A percentile compares a stretch with the other conserved stretches of the same genome.
Evolutionary conservation across 345 rosid genomes (phyloP).

Genomic region (Draba incana): DNA sequence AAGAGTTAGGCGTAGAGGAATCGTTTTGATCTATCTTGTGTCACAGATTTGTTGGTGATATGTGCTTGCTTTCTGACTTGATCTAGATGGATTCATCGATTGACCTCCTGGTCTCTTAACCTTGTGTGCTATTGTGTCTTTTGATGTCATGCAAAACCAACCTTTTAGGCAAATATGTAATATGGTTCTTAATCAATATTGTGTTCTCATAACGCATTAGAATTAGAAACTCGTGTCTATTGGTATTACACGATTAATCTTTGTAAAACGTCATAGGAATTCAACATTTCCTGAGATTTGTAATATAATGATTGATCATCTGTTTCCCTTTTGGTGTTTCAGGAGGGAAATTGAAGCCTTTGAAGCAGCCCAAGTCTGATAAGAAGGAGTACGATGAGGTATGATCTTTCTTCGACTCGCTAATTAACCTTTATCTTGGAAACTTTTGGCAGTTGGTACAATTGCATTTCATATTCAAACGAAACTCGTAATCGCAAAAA

Average conservation of each 20-base stretch:
- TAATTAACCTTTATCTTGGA: constrained; percentile 10
- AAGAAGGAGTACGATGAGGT: constrained; percentile 90
- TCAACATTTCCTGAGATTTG: too few species aligned
- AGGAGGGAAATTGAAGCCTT: constrained; percentile 87
- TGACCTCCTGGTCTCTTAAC: background rate
- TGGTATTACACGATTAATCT: too few species aligned
- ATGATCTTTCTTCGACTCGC: constrained; percentile 14
- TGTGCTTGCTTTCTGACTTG: background rate
- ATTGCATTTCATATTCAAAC: too few species aligned
- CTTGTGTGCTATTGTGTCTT: background rate
- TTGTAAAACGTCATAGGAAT: too few species aligned
- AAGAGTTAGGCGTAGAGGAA: background rate
- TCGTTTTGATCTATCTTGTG: background rate
- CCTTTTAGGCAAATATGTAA: background rate
- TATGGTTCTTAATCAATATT: background rate
- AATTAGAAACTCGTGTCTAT: too few species aligned
- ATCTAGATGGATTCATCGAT: background rate
- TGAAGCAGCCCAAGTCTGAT: constrained; percentile 69
- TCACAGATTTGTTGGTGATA: background rate
- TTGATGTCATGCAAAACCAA: background rate
- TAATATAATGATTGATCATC: background rate
- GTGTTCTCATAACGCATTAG: too few species aligned
- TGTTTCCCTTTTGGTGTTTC: constrained; percentile 9
- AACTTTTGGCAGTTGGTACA: background rate
- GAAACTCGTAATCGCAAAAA: too few species aligned